Evolutionary conservation across 2,329 filamentous ascomycete species (phyloP), one percentile per base, ranked within the genome.

Genomic region (Pseudogymnoascus pannorum): DNA sequence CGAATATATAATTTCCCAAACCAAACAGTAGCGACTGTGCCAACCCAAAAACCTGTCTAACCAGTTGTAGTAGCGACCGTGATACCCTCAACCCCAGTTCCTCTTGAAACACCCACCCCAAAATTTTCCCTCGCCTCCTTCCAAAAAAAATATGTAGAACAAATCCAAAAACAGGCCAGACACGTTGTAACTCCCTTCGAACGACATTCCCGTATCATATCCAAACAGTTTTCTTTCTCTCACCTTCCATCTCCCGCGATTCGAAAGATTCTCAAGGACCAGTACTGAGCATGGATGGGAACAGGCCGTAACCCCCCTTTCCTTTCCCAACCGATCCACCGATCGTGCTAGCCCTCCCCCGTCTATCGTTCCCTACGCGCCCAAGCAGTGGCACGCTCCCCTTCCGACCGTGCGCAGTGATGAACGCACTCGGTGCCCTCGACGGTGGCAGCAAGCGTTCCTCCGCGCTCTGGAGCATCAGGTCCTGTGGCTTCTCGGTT

Each of bases 1-100:
- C 44, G 44, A 29, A 51, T 51, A 51, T 51, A 29, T 48, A 26
- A 29, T 16, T 26, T 51, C 44, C 44, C 44, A 51, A 51, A 51
- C 22, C 44, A 51, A 29, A 29, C 44, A 51, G 44, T 51, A 51
- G 14, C 24, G 24, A 51, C 44, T 24, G 44, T 51, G 22, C 14
- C 24, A 22, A 26, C 24, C 22, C 44, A 12, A 51, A 29, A 51
- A 16, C n/a, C 44, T 20, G n/a, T 51, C 44, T 51, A 51, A 51
- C 14, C 38, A 42, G 38, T 42, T 51, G 44, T 51, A 16, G 44
- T 51, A 42, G 38, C 18, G 44, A 51, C 44, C 44, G 44, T 51
- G 44, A 26, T 51, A 18, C 22, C 42, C 42, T 14, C 14, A 51
- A 9, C 9, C 40, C 42, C 42, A 24, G 24, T 20, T 20, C 24